Evolutionary conservation across 2,329 filamentous ascomycete genomes (phyloP).

Genomic region (Lojkania enalia): DNA sequence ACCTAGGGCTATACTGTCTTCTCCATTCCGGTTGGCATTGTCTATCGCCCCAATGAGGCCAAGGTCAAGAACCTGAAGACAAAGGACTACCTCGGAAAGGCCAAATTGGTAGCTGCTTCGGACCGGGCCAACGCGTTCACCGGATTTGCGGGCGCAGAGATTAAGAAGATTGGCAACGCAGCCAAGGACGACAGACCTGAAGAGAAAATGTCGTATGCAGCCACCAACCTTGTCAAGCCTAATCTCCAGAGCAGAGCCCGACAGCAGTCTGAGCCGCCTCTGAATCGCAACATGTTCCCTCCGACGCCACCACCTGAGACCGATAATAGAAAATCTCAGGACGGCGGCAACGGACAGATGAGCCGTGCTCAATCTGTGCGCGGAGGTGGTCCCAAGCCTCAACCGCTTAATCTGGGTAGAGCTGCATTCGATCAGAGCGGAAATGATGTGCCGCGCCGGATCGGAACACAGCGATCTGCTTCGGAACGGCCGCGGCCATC

Average conservation of each 20-base stretch:
- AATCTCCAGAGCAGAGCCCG: conserved; percentile 73
- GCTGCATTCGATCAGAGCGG: conserved; percentile 52
- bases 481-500: conserved; percentile 49
- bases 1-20: conserved; percentile 93
- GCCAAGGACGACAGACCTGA: conserved; percentile 77
- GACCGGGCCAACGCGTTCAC: conserved; percentile 80
- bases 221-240: conserved; percentile 89
- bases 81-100: conserved; percentile 96
- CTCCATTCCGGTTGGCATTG: conserved; percentile 92
- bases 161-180: conserved; percentile 64
- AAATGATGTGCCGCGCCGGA: conserved; percentile 35
- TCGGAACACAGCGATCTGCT: conserved; percentile 46
- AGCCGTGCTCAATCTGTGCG: conserved; percentile 55
- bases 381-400: conserved; percentile 51
- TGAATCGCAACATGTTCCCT: conserved; percentile 81
- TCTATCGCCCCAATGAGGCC: conserved; percentile 94
- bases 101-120: conserved; percentile 86
- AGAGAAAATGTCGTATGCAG: conserved; percentile 87
- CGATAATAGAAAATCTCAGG: conserved; percentile 59
- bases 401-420: conserved; percentile 53
- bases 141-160: conserved; percentile 77
- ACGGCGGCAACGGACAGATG: conserved; percentile 39
- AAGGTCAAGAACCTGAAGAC: conserved; percentile 98
- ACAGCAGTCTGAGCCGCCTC: conserved; percentile 83
- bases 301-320: conserved; percentile 97